Base-by-base conservation (phyloP, 2,329 filamentous ascomycete species). In the Clathrospora elynae region DNA sequence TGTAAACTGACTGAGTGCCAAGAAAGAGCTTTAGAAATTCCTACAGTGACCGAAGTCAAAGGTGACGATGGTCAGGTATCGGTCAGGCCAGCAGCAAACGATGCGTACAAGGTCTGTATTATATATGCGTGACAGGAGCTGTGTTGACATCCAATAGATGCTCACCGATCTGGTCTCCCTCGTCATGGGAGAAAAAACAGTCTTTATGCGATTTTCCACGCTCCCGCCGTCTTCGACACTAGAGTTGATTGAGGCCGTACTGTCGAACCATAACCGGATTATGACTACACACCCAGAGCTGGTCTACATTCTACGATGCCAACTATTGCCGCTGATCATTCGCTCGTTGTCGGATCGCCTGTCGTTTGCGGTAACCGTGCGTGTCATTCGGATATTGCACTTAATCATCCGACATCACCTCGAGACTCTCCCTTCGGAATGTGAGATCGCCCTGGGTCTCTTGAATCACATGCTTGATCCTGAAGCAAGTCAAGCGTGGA, bases 141-240 rank as follows among this genome's bases (percentile, higher is more conserved):
- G 11, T 22, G 12, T 56, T 57, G 41, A 51, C 16, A 13, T 10
- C n/a, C 4, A 12, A 1, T 55, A 87, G 80, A 81, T 96, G 18
- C 88, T 99, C 66, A 87, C 90, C 60, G 93, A 99, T 62, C 79
- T 99, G 6, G 96, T 90, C 57, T 80, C 95, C 33, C 77, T 96
- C 57, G 88, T 90, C 0, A 90, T 96, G 66, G 88, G 88, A 22
- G 87, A 93, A 58, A 84, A 85, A 26, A 85, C 91, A 3, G 84
- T 89, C 52, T 96, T 91, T 61, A 78, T 99, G 25, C 84, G 84
- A 20, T 88, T 93, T 59, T 84, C 87, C 9, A 82, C 83, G 3
- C 78, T 97, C 7, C 84, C 89, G 0, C 84, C 90, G 57, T 86
- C 88, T 0, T 93, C 95, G 57, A 88, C 90, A 5, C 74, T 99